A percentile compares a stretch with the other conserved stretches of the same genome.
phyloP scores from a whole-genome alignment of 495 filamentous ascomycete genomes.

The Hypoxylon trugodes region DNA sequence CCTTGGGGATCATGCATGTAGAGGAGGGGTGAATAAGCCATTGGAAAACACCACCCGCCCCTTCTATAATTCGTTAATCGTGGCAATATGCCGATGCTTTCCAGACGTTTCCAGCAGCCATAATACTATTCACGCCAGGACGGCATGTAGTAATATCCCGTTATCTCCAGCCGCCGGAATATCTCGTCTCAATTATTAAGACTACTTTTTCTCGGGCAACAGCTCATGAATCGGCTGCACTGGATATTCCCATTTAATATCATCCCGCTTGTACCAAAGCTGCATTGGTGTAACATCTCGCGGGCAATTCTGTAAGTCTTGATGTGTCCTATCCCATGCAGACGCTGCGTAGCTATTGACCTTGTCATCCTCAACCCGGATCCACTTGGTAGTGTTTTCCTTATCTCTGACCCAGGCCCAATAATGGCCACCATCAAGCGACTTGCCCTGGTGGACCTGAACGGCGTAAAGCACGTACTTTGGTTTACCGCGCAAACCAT shows the following conservation, averaged over 20 bases:
- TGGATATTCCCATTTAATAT: not conserved
- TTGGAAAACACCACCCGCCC: too few species aligned
- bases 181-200: too few species aligned
- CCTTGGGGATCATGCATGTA: too few species aligned
- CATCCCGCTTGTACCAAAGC: slow-evolving; percentile 34
- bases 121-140: too few species aligned
- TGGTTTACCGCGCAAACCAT: too few species aligned
- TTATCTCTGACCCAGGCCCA: slow-evolving; percentile 26
- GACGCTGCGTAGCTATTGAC: not conserved
- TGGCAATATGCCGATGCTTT: too few species aligned
- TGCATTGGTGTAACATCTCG: slow-evolving; percentile 17
- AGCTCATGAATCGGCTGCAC: not conserved
- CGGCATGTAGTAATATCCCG: too few species aligned
- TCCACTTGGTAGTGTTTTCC: slow-evolving; percentile 41
- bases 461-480: slow-evolving; percentile 58
- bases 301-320: not conserved
- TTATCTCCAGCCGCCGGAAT: too few species aligned
- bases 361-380: slow-evolving; percentile 41
- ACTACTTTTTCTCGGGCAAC: too few species aligned
- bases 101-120: too few species aligned
- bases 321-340: not conserved
- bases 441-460: slow-evolving; percentile 45
- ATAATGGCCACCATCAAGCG: slow-evolving; percentile 54
- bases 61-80: too few species aligned
- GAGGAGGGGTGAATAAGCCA: too few species aligned